These are phyloP conservation scores for Paraphoma chrysanthemicola DNA, from an alignment of 2,329 filamentous ascomycete species.

Conservation along the genomic window DNA sequence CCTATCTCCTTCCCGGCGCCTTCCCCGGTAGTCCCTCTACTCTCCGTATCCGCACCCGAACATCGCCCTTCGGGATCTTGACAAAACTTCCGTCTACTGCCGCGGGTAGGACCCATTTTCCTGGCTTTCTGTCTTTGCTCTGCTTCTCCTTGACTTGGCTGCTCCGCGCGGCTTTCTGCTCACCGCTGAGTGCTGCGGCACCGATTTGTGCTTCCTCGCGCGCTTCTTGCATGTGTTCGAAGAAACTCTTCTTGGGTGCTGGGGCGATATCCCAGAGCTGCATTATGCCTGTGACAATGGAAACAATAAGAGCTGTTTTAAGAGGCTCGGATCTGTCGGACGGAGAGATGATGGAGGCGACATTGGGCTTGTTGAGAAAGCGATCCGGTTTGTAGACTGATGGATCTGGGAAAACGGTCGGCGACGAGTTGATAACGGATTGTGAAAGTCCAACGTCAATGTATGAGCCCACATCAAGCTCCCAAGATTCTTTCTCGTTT, in stretches of 20 bases:
- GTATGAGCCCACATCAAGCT: slow-evolving; percentile 32
- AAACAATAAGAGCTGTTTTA: slow-evolving; percentile 32
- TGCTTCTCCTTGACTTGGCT: slow-evolving; percentile 13
- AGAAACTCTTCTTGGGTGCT: slow-evolving; percentile 41
- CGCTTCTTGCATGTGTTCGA: slow-evolving; percentile 42
- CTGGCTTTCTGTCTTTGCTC: slow-evolving; percentile 14
- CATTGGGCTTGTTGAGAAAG: slow-evolving; percentile 23
- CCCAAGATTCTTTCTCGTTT: slow-evolving; percentile 31
- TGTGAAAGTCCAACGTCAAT: slow-evolving; percentile 41
- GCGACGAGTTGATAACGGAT: slow-evolving; percentile 38
- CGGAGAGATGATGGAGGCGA: slow-evolving; percentile 21
- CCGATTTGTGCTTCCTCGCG: slow-evolving; percentile 37
- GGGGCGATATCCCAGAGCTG: slow-evolving; percentile 46
- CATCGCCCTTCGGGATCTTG: slow-evolving; percentile 59
- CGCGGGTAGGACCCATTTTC: slow-evolving; percentile 59
- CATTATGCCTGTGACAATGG: slow-evolving; percentile 40
- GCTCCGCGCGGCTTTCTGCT: slow-evolving; percentile 14
- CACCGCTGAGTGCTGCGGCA: slow-evolving; percentile 26
- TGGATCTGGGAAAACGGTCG: slow-evolving; percentile 28
- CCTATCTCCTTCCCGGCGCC: not conserved
- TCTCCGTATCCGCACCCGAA: slow-evolving; percentile 62
- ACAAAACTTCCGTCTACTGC: slow-evolving; percentile 56
- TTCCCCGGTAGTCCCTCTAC: slow-evolving; percentile 29
- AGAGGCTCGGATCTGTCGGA: slow-evolving; percentile 22
- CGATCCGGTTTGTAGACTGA: slow-evolving; percentile 35